Percentiles rank a stretch among this genome's conserved stretches.
These are phyloP conservation scores for Diaporthe longicolla DNA, from an alignment of 2,329 filamentous ascomycete genomes.

Conservation along the genomic window DNA sequence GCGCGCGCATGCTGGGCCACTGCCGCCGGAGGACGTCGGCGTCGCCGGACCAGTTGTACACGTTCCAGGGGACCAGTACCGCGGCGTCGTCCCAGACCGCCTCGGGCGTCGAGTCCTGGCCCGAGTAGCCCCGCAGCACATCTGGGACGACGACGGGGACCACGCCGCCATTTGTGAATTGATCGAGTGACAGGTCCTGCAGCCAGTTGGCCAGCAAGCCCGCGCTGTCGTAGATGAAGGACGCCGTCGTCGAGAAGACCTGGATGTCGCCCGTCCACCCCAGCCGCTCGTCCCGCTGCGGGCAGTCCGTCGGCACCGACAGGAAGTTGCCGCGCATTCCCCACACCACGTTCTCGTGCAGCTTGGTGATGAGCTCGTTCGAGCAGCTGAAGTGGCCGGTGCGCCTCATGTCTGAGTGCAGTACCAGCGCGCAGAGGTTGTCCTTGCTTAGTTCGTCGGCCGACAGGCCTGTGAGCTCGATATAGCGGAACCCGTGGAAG, in stretches of 20 bases:
- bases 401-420: constrained; percentile 67
- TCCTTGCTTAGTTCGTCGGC: constrained; percentile 41
- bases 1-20: constrained; percentile 50
- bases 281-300: constrained; percentile 68
- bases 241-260: constrained; percentile 64
- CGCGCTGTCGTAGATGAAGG: constrained; percentile 66
- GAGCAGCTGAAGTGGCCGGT: constrained; percentile 68
- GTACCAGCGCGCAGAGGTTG: constrained; percentile 50
- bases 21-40: constrained; percentile 47
- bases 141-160: constrained; percentile 51
- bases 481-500: constrained; percentile 67
- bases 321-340: constrained; percentile 72
- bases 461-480: constrained; percentile 62
- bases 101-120: constrained; percentile 45
- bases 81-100: constrained; percentile 53
- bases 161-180: constrained; percentile 52
- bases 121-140: constrained; percentile 47
- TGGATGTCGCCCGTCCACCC: constrained; percentile 68
- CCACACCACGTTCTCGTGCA: constrained; percentile 70
- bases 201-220: constrained; percentile 67
- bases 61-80: constrained; percentile 50
- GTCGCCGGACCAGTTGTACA: constrained; percentile 51
- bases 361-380: constrained; percentile 63
- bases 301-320: constrained; percentile 70
- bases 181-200: constrained; percentile 57